Conservation (phyloP, 345 rosid genomes). For the Salix koriyanagi region DNA sequence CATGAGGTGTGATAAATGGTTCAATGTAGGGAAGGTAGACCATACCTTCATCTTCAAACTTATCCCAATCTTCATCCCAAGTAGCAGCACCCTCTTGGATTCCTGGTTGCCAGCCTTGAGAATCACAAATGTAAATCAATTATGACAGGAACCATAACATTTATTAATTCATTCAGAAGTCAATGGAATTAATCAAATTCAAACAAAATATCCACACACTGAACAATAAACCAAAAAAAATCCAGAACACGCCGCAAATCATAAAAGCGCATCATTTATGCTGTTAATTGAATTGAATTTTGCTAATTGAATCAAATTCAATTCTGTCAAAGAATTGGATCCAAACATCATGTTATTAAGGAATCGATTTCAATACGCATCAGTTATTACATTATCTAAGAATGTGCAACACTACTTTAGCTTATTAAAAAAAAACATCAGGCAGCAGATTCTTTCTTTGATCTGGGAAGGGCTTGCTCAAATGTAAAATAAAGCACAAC, state of each 20-base stretch:
- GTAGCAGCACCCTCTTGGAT: slow-evolving; percentile 74
- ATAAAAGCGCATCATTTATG: background rate
- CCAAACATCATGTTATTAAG: background rate
- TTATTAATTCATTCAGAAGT: slow-evolving; percentile 1
- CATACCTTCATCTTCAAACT: slow-evolving; percentile 93
- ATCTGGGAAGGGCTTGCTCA: background rate
- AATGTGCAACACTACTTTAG: background rate
- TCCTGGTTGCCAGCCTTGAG: slow-evolving; percentile 96
- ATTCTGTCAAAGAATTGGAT: background rate
- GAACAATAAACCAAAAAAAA: background rate
- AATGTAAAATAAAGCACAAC: background rate
- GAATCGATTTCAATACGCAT: background rate
- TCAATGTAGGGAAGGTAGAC: background rate
- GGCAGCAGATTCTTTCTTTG: background rate
- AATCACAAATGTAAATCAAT: background rate
- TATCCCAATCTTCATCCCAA: slow-evolving; percentile 99
- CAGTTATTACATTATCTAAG: background rate
- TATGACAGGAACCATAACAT: background rate
- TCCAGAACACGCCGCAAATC: background rate
- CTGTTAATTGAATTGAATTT: background rate
- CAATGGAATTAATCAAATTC: background rate
- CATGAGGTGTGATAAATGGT: slow-evolving; percentile 1
- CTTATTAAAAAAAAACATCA: background rate
- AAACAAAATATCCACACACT: background rate
- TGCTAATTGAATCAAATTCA: background rate